These are phyloP conservation scores for Fusarium dlaminii DNA, from an alignment of 2,329 filamentous ascomycete genomes.

Conservation along the genomic window DNA sequence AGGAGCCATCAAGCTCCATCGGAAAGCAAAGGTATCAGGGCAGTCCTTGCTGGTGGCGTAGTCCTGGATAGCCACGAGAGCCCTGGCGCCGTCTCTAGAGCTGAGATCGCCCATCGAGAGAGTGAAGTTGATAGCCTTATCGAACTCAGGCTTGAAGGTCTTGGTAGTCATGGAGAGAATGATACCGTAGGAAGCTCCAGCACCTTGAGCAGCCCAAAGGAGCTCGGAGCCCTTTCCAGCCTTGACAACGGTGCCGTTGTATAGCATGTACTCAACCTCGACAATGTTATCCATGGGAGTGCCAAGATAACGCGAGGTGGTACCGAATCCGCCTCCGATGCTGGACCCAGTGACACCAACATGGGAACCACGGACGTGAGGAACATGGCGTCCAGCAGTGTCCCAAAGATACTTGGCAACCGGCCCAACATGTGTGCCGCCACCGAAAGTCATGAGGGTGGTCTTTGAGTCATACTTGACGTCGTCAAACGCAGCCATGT, in stretches of 20 bases:
- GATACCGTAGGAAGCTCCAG: constrained; percentile 37
- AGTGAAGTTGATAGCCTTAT: constrained; percentile 36
- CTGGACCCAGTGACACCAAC: constrained; percentile 38
- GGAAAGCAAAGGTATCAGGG: constrained; percentile 38
- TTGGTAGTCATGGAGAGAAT: constrained; percentile 38
- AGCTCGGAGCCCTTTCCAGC: constrained; percentile 32
- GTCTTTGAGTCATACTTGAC: constrained; percentile 33
- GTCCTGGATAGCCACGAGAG: constrained; percentile 38
- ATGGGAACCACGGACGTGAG: constrained; percentile 38
- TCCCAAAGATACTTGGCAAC: constrained; percentile 40
- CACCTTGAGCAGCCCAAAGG: constrained; percentile 39
- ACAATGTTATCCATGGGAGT: constrained; percentile 39
- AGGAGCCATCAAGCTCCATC: constrained; percentile 30
- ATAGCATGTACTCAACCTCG: constrained; percentile 37
- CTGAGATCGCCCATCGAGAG: constrained; percentile 23
- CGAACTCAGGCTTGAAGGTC: constrained; percentile 34
- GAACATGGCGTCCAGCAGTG: constrained; percentile 36
- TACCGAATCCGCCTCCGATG: constrained; percentile 37
- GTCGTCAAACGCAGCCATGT: constrained; percentile 37
- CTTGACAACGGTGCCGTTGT: constrained; percentile 39
- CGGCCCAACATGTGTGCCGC: constrained; percentile 38
- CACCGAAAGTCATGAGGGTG: constrained; percentile 34
- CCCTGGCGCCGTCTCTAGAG: constrained; percentile 24
- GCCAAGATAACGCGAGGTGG: constrained; percentile 29
- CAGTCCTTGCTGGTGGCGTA: constrained; percentile 19